Evolutionary conservation across 805 yeast genomes (phyloP), one percentile per base, ranked within the genome.

Genomic region (Cyberlindnera meyerae): DNA sequence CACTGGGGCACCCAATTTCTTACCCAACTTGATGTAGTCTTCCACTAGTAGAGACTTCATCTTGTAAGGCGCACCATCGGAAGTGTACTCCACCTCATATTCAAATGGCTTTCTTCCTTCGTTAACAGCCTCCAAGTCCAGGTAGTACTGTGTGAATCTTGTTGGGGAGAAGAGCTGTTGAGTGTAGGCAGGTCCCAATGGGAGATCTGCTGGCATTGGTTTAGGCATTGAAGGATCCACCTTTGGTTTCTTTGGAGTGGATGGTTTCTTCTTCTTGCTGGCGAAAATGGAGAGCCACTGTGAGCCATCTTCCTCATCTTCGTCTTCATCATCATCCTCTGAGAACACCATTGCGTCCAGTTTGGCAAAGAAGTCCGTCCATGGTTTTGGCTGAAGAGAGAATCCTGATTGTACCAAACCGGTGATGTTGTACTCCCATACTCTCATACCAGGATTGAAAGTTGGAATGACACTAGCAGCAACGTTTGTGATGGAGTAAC

Each of bases 351-450:
- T 62, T 27, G 43, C 33, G 27, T 77, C 75, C 17, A 79, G 53
- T 2, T 68, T 67, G 3, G 56, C 52, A 48, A 80, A 79, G 50
- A 82, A 80, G 4, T 48, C 52, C 34, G 63, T 68, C 93, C 93
- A 83, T 6, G 82, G 69, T 41, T 65, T 65, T 8, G 25, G 18
- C 4, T 40, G 45, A 45, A 61, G 30, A 4, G 39, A 14, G 8
- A 37, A 9, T 8, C 22, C 22, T 11, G 33, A 27, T n/a, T 42
- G 37, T 15, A 44, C 57, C 5, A 82, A 53, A 1, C 68, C 80
- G 0, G 85, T 71, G 25, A 74, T 72, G 52, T 86, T 86, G 57
- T 86, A 86, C 55, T 86, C 95, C 93, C 94, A 86, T 2, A 86
- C 77, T 45, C 95, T 67, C 43, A 86, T 53, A 5, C 88, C 85